A percentile compares a stretch with the other conserved stretches of the same genome.
phyloP scores from a whole-genome alignment of 2,329 filamentous ascomycete genomes.

The Ascochyta fabae region DNA sequence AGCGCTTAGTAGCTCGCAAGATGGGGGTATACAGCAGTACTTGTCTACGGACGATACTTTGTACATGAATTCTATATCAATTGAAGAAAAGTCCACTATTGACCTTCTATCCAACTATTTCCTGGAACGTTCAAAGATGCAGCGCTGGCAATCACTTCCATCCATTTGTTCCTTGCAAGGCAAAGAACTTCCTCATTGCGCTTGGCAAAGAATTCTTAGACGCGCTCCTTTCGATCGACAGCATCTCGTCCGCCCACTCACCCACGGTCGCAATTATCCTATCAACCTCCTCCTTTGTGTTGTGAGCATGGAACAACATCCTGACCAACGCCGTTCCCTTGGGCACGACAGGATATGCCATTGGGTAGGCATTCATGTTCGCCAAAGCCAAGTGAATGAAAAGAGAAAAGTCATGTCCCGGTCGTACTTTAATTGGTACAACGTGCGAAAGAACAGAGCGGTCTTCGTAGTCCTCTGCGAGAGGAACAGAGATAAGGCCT shows the following conservation, averaged over 20 bases:
- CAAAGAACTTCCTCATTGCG: neutral
- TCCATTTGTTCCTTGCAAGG: neutral
- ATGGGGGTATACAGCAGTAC: too few species aligned
- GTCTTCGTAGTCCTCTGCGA: conserved; percentile 4
- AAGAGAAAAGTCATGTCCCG: neutral
- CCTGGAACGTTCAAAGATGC: too few species aligned
- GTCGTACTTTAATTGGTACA: neutral
- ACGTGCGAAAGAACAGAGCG: neutral
- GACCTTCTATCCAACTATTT: too few species aligned
- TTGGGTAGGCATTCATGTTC: neutral
- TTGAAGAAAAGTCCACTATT: too few species aligned
- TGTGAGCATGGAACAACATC: neutral
- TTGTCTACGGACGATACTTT: too few species aligned
- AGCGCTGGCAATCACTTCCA: too few species aligned
- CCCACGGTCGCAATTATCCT: neutral
- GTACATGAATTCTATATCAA: too few species aligned
- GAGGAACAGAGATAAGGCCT: conserved; percentile 15
- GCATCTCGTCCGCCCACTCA: neutral
- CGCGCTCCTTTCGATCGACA: neutral
- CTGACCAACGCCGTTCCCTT: neutral
- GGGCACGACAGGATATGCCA: neutral
- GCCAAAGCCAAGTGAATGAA: neutral
- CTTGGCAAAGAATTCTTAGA: neutral
- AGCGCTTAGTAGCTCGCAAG: too few species aligned
- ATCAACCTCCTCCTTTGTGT: neutral